phyloP scores from a whole-genome alignment of 1,284 basidiomycete genomes.

The Apiotrichum montevideense region DNA sequence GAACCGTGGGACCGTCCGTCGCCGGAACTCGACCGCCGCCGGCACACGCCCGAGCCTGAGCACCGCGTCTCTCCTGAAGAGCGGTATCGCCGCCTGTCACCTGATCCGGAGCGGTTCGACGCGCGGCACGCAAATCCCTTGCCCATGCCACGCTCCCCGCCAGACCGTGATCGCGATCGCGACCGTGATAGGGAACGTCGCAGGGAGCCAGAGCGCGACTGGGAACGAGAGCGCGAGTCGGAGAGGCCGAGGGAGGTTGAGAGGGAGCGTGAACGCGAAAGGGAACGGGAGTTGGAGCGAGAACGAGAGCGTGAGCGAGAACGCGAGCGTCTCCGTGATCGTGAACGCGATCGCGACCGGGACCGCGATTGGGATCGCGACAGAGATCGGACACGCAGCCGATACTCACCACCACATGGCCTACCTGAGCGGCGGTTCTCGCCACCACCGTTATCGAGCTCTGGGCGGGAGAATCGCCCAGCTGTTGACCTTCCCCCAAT shows the following conservation, averaged over 20 bases:
- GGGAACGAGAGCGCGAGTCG: background rate
- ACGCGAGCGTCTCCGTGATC: background rate
- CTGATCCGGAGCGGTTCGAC: no score
- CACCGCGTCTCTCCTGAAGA: no score
- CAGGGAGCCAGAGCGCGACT: background rate
- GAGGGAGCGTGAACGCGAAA: background rate
- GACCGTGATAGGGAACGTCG: background rate
- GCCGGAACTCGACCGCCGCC: no score
- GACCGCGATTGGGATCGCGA: background rate
- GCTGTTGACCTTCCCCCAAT: no score
- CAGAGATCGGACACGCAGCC: background rate
- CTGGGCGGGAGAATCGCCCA: constrained; percentile 1
- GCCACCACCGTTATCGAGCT: background rate
- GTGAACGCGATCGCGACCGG: background rate
- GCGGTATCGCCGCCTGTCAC: no score
- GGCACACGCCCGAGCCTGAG: no score
- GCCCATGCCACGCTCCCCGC: background rate
- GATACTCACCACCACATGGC: background rate
- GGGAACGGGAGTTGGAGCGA: background rate
- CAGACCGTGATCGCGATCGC: background rate
- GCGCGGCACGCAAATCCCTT: no score
- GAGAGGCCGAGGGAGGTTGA: background rate
- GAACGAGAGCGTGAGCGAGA: background rate
- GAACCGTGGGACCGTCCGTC: no score
- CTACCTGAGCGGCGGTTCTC: background rate